Percentiles rank a stretch among this genome's conserved stretches.
Conservation (phyloP, 2,329 filamentous ascomycete genomes). For the Penicillium sp. region DNA sequence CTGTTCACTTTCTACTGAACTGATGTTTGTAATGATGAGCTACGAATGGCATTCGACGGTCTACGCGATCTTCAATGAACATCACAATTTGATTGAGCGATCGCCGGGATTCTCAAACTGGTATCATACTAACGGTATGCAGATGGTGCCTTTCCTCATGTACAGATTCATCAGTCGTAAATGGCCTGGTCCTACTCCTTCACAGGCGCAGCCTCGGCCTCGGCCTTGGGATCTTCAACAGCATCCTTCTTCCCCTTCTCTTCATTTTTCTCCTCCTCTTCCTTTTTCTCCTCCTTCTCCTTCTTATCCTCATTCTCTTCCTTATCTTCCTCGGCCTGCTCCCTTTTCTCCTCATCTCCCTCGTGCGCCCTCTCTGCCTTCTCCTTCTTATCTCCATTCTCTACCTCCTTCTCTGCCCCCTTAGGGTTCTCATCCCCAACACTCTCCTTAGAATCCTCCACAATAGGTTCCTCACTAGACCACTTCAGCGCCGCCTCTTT, state of each 20-base stretch:
- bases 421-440: not conserved
- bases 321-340: constrained; percentile 7
- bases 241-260: constrained; percentile 12
- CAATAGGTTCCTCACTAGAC: constrained; percentile 28
- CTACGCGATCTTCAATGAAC: not conserved
- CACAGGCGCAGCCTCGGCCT: constrained; percentile 1
- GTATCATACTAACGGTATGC: constrained; percentile 17
- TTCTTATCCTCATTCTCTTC: constrained; percentile 15
- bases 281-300: constrained; percentile 1
- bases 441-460: constrained; percentile 20
- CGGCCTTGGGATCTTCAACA: constrained; percentile 12
- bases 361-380: constrained; percentile 8
- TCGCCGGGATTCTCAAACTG: constrained; percentile 9
- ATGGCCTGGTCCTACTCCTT: constrained; percentile 25
- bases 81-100: constrained; percentile 2
- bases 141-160: constrained; percentile 12
- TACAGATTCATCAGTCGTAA: constrained; percentile 28
- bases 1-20: not conserved
- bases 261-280: constrained; percentile 18
- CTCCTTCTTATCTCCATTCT: not conserved
- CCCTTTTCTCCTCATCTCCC: constrained; percentile 19
- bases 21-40: constrained; percentile 27
- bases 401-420: not conserved
- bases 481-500: constrained; percentile 32
- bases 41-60: constrained; percentile 23